Base-by-base conservation (phyloP, 257 asterid species). In the Gentiana straminea region DNA sequence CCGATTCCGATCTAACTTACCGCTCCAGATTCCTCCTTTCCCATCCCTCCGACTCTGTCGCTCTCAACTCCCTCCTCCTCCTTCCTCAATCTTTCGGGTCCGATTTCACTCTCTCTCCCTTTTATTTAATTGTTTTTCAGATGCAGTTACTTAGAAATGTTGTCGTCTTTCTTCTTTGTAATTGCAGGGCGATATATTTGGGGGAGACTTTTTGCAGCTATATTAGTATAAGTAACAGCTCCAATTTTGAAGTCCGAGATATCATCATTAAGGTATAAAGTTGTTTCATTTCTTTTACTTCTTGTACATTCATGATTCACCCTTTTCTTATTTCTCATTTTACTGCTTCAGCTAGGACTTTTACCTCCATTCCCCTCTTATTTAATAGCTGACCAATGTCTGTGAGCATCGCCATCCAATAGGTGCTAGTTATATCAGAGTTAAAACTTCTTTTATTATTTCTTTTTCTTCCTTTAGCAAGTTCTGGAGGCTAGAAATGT, bases 201-300 rank as follows among this genome's bases (percentile, higher is more conserved):
- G 98, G 98, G 65, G 98, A 91, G 88, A 91, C 97, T 15, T 91
- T 91, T 69, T 87, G 98, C 93, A 87, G 98, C 67, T 91, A 91
- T 57, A 73, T 91, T 64, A 91, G 98, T 73, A 91, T 91, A 64
- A 91, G 87, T 82, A 91, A 91, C 76, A 91, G 98, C 73, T 87
- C 97, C 39, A 83, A 37, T 64, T 75, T 73, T 64, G 98, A 85
- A 84, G 97, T 71, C 45, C 80, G 95, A 48, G 98, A 88, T 61
- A 77, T 91, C 65, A 78, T 84, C 24, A 87, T 91, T 62, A 91
- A 91, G 98, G 98, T 87, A 66, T 41, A 41, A 10, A 41, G 46
- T 41, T 41, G 3, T 10, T 41, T 58, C 8, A 13, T 41, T 49
- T 55, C 33, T 49, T 11, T 13, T 9, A 8, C 32, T 8, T 5